Conservation (phyloP, 495 filamentous ascomycete genomes). For the Neurospora sp. region DNA sequence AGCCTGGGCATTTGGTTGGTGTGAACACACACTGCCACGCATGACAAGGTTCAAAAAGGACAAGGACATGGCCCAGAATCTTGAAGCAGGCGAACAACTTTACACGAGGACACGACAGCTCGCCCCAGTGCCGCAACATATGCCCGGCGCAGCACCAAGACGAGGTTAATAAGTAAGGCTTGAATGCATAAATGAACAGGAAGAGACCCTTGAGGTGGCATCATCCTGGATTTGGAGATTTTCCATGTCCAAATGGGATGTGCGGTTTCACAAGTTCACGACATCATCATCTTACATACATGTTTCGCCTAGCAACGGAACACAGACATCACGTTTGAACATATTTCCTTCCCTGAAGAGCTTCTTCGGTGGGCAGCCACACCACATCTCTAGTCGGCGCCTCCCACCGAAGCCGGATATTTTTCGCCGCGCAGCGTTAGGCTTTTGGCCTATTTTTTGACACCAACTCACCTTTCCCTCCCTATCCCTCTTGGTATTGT, state of each 20-base stretch:
- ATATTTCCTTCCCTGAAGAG: not conserved
- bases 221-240: not conserved
- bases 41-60: not conserved
- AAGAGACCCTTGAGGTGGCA: not conserved
- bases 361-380: not conserved
- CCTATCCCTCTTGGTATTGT: not conserved
- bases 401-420: not conserved
- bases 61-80: not conserved
- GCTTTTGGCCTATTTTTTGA: not conserved
- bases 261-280: not conserved
- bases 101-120: not conserved
- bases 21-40: not conserved
- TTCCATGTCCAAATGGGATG: not conserved
- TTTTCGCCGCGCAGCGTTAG: not conserved
- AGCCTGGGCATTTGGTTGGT: not conserved
- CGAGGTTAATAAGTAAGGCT: not conserved
- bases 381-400: not conserved
- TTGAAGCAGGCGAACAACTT: not conserved
- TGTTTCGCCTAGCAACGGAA: not conserved
- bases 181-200: not conserved
- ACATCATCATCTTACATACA: not conserved
- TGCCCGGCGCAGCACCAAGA: not conserved
- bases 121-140: not conserved
- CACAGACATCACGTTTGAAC: not conserved
- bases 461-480: not conserved